Evolutionary conservation across 129 eudicot species (phyloP).

Genomic region (Smallanthus sonchifolius): DNA sequence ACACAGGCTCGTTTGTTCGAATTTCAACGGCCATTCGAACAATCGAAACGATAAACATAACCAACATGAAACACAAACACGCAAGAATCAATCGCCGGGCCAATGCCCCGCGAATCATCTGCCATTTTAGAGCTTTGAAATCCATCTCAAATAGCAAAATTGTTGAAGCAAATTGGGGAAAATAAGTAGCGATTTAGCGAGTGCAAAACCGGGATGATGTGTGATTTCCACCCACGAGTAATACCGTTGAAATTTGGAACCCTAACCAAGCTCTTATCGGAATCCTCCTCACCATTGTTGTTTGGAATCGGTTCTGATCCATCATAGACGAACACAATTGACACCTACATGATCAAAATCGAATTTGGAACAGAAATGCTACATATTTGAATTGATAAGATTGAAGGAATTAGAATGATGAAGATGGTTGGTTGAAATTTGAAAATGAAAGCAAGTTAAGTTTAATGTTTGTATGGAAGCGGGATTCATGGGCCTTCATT

Average conservation of each 20-base stretch:
- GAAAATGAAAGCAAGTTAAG: background rate
- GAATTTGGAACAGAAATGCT: background rate
- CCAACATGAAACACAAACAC: slow-evolving; percentile 43
- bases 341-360: slow-evolving; percentile 7
- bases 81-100: slow-evolving; percentile 53
- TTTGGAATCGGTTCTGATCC: slow-evolving; percentile 35
- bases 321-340: slow-evolving; percentile 11
- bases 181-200: slow-evolving; percentile 44
- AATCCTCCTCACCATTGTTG: slow-evolving; percentile 43
- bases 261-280: slow-evolving; percentile 76
- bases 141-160: slow-evolving; percentile 37
- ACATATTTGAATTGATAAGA: background rate
- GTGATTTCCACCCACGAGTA: slow-evolving; percentile 99
- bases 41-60: slow-evolving; percentile 38
- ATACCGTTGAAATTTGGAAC: slow-evolving; percentile 56
- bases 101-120: slow-evolving; percentile 53
- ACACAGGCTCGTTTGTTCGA: slow-evolving; percentile 33
- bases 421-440: background rate
- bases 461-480: slow-evolving; percentile 6
- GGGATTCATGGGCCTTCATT: slow-evolving; percentile 16
- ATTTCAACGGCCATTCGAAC: slow-evolving; percentile 41
- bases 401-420: slow-evolving; percentile 4
- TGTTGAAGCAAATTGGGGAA: background rate
- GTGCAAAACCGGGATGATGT: slow-evolving; percentile 98
- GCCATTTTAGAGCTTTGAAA: slow-evolving; percentile 62